phyloP scores from a whole-genome alignment of 2,329 filamentous ascomycete genomes.

The Fusarium coffeatum region DNA sequence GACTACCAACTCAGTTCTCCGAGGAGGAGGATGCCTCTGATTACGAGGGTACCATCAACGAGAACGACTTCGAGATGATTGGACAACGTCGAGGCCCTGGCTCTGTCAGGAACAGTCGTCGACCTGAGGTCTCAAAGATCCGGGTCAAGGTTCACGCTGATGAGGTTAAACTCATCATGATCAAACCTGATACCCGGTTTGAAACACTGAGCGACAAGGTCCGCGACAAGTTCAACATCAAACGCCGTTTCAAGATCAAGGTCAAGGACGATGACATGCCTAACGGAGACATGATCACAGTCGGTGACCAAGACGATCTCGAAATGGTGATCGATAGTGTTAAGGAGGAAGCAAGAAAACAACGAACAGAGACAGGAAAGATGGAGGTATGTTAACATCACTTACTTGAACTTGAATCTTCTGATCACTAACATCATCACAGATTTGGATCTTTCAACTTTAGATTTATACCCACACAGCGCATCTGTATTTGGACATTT shows the following conservation, averaged over 20 bases:
- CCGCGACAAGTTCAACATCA: constrained; percentile 85
- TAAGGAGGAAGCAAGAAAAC: constrained; percentile 75
- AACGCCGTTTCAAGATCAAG: constrained; percentile 86
- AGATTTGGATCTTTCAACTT: constrained; percentile 62
- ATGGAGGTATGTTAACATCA: constrained; percentile 79
- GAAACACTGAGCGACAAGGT: constrained; percentile 82
- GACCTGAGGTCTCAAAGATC: constrained; percentile 79
- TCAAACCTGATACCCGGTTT: constrained; percentile 78
- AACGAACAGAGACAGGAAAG: constrained; percentile 86
- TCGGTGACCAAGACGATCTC: constrained; percentile 95
- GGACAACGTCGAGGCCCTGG: constrained; percentile 60
- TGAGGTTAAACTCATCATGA: constrained; percentile 93
- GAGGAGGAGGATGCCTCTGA: constrained; percentile 86
- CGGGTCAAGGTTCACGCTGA: constrained; percentile 92
- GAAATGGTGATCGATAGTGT: constrained; percentile 84
- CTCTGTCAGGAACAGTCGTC: constrained; percentile 66
- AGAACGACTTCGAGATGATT: constrained; percentile 84
- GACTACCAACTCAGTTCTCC: constrained; percentile 70
- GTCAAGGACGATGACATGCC: constrained; percentile 81
- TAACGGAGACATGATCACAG: constrained; percentile 91
- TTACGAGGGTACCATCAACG: constrained; percentile 74
- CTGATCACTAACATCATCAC: constrained; percentile 42
- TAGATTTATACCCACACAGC: constrained; percentile 50
- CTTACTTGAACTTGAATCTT: neutral
- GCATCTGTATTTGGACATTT: constrained; percentile 38